phyloP scores from a whole-genome alignment of 2,329 filamentous ascomycete species.

The Rachicladosporium sp. region DNA sequence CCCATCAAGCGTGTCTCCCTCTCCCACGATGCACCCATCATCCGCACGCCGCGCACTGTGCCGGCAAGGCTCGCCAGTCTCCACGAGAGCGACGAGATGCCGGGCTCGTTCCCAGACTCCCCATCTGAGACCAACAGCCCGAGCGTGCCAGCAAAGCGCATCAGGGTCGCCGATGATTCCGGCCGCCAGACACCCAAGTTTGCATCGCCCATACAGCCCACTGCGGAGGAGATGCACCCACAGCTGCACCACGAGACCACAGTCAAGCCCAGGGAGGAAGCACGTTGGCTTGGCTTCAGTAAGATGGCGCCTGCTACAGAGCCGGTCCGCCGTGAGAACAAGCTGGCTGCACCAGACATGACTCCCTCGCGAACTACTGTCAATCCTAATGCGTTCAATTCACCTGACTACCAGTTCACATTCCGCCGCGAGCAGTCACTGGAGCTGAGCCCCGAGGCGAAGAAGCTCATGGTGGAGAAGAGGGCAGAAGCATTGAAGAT shows the following conservation, averaged over 20 bases:
- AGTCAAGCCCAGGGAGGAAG: conserved; percentile 65
- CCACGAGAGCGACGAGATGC: conserved; percentile 32
- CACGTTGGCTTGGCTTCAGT: conserved; percentile 68
- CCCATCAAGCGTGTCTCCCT: conserved; percentile 23
- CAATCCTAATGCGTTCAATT: conserved; percentile 27
- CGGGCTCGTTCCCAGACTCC: conserved; percentile 22
- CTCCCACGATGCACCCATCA: conserved; percentile 17
- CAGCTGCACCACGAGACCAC: conserved; percentile 66
- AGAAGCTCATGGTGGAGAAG: conserved; percentile 51
- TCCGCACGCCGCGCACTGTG: conserved; percentile 20
- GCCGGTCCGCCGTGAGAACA: conserved; percentile 29
- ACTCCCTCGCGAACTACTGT: conserved; percentile 46
- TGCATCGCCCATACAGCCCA: conserved; percentile 54
- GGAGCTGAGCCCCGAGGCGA: conserved; percentile 49
- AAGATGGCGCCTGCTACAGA: conserved; percentile 52
- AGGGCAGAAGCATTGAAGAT: conserved; percentile 60
- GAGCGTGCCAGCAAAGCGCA: conserved; percentile 9
- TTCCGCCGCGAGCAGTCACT: conserved; percentile 43
- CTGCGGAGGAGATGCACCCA: conserved; percentile 80
- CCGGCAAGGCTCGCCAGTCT: conserved; percentile 32
- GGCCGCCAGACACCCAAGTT: conserved; percentile 45
- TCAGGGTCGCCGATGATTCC: conserved; percentile 11
- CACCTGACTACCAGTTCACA: conserved; percentile 54
- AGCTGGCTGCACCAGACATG: conserved; percentile 36
- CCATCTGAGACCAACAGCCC: conserved; percentile 4